Base-by-base conservation (phyloP, 2,329 filamentous ascomycete genomes). In the Neofusicoccum laricinum region DNA sequence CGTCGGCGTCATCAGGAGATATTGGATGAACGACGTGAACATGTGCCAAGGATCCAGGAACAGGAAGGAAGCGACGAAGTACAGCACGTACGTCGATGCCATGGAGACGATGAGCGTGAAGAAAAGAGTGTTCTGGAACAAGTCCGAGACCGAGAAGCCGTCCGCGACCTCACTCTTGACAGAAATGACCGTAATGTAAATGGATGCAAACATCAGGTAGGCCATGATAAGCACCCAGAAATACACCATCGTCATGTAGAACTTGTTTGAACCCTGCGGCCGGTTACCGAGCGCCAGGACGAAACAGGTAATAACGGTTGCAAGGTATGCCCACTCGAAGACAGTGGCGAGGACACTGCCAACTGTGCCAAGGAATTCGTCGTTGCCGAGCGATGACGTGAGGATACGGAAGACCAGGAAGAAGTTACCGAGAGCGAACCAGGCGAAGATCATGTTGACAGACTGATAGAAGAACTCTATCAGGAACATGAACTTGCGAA, bases 31-130 rank as follows among this genome's bases (percentile, higher is more conserved):
- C 65, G 80, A 87, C n/a, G 95, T 98, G 77, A 97, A 85, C 93
- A 99, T 98, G 80, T 99, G 95, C 94, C 95, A 99, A 3, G 95
- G 95, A 76, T 99, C 95, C 77, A 98, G 88, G 88, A 98, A 98
- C 69, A 99, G 83, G 69, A 99, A 84, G 8, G 93, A 97, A 0
- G 92, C 90, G 58, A 99, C 80, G 66, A 98, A 85, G 90, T 93
- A 99, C 72, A 99, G 88, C 67, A 96, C 85, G 75, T 95, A 99
- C 0, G 95, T 99, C 11, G 93, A 95, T 71, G 91, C 86, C 72
- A 98, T 86, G 0, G 93, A 97, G 59, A 99, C 88, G 70, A 99
- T 95, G 67, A 99, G 85, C 38, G 92, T 96, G 78, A 95, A 93
- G 81, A 99, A 98, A 65, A 96, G 87, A 67, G 87, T 84, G 77